Conservation (phyloP, 352 stramenopile species). For the Albugo candida region DNA sequence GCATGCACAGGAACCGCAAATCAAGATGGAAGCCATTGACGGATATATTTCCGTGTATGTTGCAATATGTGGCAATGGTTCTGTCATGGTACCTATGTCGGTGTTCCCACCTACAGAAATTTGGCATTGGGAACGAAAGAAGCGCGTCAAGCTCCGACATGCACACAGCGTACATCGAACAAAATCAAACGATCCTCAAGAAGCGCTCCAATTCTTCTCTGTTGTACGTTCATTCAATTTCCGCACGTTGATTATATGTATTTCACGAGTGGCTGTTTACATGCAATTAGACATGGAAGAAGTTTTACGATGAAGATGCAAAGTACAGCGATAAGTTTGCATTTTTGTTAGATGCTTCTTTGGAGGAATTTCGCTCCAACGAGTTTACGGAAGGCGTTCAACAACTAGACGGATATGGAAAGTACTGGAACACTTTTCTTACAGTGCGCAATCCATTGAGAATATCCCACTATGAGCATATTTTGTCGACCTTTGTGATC, state of each 20-base stretch:
- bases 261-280: neutral
- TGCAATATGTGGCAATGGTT: slow-evolving; percentile 70
- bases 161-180: slow-evolving; percentile 57
- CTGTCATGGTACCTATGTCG: slow-evolving; percentile 74
- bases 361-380: slow-evolving; percentile 42
- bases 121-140: slow-evolving; percentile 76
- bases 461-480: slow-evolving; percentile 52
- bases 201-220: slow-evolving; percentile 70
- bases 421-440: slow-evolving; percentile 66
- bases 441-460: slow-evolving; percentile 53
- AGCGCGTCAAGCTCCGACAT: slow-evolving; percentile 60
- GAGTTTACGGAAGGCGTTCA: slow-evolving; percentile 57
- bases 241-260: neutral
- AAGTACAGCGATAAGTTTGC: slow-evolving; percentile 76
- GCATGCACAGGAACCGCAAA: slow-evolving; percentile 5
- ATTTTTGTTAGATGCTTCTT: slow-evolving; percentile 42
- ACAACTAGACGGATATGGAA: slow-evolving; percentile 58
- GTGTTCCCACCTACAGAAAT: slow-evolving; percentile 57
- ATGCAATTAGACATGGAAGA: slow-evolving; percentile 47
- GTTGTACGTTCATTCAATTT: slow-evolving; percentile 16
- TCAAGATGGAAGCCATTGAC: slow-evolving; percentile 14
- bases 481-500: slow-evolving; percentile 41
- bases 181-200: slow-evolving; percentile 43
- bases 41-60: slow-evolving; percentile 65
- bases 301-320: slow-evolving; percentile 74